Evolutionary conservation across 2,329 filamentous ascomycete genomes (phyloP), one percentile per base, ranked within the genome.

Genomic region (Scedosporium apiospermum): DNA sequence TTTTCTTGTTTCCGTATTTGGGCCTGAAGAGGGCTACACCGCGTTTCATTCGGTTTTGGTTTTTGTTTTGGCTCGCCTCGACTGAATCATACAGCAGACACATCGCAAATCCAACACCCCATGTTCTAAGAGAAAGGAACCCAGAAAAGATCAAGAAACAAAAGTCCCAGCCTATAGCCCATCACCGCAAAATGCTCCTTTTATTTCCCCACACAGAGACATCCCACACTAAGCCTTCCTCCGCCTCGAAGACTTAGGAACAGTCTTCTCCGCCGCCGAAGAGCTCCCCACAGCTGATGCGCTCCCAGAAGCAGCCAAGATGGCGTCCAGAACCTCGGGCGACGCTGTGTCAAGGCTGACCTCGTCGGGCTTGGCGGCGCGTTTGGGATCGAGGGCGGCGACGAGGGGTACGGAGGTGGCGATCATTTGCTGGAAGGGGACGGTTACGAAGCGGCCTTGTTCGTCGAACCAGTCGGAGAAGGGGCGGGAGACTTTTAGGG

Each of bases 401-500:
- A 93, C 81, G 38, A 82, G 71, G 1, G 86, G 83, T 3, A 93
- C 80, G 49, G 82, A 80, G n/a, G 81, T 82, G 10, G 89, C 89
- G 58, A 95, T 78, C 77, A 90, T 85, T 71, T 87, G 83, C 80
- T 95, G 90, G 75, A 95, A 93, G 5, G 90, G 90, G 67, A 84
- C 78, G 7, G 85, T 82, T 57, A 92, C 82, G 72, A 95, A 92
- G 72, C 81, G 83, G 59, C 91, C 91, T 49, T 80, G 77, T 62
- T 76, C 77, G 73, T 96, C 89, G 68, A 93, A 95, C 89, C 89
- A 95, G 61, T 83, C 80, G 41, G 83, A 83, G 72, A 95, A 93
- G 42, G 88, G 81, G 55, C 82, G 82, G 65, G 81, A 75, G 64
- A 92, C 74, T 66, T 85, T 79, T 64, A 84, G 70, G 18, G 77